Conservation (phyloP, 2,329 filamentous ascomycete species). For the Talaromyces islandicus region DNA sequence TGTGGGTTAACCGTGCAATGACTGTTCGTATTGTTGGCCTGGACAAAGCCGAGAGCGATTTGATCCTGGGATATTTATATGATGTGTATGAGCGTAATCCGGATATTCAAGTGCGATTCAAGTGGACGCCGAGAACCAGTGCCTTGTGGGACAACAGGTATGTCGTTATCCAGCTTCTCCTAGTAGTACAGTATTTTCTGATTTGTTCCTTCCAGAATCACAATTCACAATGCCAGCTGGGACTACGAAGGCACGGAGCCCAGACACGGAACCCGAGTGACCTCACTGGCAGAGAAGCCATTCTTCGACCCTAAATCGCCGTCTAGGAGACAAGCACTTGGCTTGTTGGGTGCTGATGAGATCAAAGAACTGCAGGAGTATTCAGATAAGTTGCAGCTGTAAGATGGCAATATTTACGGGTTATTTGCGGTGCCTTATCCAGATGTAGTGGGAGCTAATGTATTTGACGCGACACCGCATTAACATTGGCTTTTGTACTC, state of each 20-base stretch:
- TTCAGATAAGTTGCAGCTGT: slow-evolving; percentile 13
- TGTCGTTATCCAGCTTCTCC: slow-evolving; percentile 15
- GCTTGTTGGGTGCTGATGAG: slow-evolving; percentile 55
- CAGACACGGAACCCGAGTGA: slow-evolving; percentile 67
- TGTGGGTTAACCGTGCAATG: slow-evolving; percentile 67
- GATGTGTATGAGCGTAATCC: slow-evolving; percentile 64
- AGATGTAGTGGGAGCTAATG: too few species aligned
- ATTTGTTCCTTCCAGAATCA: slow-evolving; percentile 45
- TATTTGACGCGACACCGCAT: too few species aligned
- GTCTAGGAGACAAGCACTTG: slow-evolving; percentile 60
- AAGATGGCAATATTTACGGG: too few species aligned
- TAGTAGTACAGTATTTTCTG: not conserved
- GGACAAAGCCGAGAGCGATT: slow-evolving; percentile 62
- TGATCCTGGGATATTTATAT: slow-evolving; percentile 61
- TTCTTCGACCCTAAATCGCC: slow-evolving; percentile 60
- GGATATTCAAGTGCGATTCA: slow-evolving; percentile 67
- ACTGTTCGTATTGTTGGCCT: slow-evolving; percentile 63
- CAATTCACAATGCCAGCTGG: slow-evolving; percentile 69
- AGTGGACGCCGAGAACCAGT: slow-evolving; percentile 61
- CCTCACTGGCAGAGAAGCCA: slow-evolving; percentile 64
- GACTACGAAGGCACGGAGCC: slow-evolving; percentile 64
- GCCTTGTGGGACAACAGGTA: slow-evolving; percentile 67
- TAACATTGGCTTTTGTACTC: too few species aligned
- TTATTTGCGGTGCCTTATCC: not conserved
- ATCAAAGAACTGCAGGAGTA: slow-evolving; percentile 12